Percentiles rank a stretch among this genome's conserved stretches.
Evolutionary conservation across 805 yeast genomes (phyloP).

Genomic region (Candida boidinii): DNA sequence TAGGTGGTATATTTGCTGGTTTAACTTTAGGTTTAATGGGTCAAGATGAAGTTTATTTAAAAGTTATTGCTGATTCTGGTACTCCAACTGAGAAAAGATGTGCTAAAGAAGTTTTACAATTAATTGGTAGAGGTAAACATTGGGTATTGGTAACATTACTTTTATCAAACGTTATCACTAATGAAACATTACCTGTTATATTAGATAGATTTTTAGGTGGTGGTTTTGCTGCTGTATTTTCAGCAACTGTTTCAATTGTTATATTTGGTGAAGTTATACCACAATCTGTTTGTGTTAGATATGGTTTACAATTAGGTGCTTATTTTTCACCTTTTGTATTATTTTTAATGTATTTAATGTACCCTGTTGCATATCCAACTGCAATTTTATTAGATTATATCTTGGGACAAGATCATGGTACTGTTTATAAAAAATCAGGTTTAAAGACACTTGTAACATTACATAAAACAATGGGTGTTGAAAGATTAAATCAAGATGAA

Average conservation of each 20-base stretch:
- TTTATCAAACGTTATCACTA: conserved; percentile 82
- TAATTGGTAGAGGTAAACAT: conserved; percentile 82
- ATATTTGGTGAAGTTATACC: conserved; percentile 96
- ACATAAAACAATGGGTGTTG: conserved; percentile 93
- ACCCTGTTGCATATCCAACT: conserved; percentile 88
- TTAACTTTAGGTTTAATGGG: conserved; percentile 96
- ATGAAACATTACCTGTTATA: conserved; percentile 90
- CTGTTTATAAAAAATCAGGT: conserved; percentile 86
- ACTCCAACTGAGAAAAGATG: conserved; percentile 53
- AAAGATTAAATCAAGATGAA: conserved; percentile 87
- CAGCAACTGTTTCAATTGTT: conserved; percentile 89
- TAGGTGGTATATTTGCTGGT: conserved; percentile 91
- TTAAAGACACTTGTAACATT: conserved; percentile 87
- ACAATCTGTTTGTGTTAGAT: conserved; percentile 85
- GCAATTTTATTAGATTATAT: conserved; percentile 72
- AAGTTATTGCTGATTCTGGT: conserved; percentile 89
- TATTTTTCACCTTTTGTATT: conserved; percentile 84
- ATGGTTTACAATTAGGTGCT: conserved; percentile 88
- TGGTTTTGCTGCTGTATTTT: conserved; percentile 93
- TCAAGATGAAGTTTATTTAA: conserved; percentile 90
- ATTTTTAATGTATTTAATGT: conserved; percentile 77
- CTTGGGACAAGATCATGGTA: conserved; percentile 94
- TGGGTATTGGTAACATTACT: conserved; percentile 91
- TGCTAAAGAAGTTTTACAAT: conserved; percentile 62
- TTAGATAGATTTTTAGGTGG: conserved; percentile 91